phyloP scores from a whole-genome alignment of 208 protist species.

The Trypanosoma theileri region DNA sequence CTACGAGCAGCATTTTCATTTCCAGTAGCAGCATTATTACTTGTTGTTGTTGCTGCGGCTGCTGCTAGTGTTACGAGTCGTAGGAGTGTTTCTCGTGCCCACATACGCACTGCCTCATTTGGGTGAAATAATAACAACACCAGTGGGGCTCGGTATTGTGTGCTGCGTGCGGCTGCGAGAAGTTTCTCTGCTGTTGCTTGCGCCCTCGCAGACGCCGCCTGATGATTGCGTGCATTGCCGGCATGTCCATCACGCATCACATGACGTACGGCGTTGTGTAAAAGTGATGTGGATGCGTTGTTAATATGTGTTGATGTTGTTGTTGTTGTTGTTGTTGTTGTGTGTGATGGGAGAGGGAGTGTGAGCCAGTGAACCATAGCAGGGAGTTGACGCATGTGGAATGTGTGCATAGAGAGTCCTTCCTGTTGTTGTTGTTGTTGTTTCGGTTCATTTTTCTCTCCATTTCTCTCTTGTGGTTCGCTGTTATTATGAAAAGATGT shows the following conservation, averaged over 20 bases:
- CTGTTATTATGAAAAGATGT: background rate
- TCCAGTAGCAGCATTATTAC: background rate
- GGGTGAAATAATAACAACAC: slow-evolving; percentile 52
- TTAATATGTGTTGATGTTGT: too few species aligned
- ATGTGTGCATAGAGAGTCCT: slow-evolving; percentile 2
- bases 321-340: too few species aligned
- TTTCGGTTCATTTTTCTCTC: background rate
- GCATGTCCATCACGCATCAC: slow-evolving; percentile 14
- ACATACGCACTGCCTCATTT: slow-evolving; percentile 34
- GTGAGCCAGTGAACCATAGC: slow-evolving; percentile 17
- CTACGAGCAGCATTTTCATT: background rate
- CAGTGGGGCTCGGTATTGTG: slow-evolving; percentile 24
- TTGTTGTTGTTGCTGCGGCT: background rate
- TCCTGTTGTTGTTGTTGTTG: too few species aligned
- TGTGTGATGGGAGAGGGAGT: background rate
- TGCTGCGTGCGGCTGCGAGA: slow-evolving; percentile 14
- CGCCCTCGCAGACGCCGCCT: background rate
- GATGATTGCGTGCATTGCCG: background rate
- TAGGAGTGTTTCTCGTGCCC: slow-evolving; percentile 35
- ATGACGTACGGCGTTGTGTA: slow-evolving; percentile 17
- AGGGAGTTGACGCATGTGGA: slow-evolving; percentile 8
- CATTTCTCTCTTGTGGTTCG: background rate
- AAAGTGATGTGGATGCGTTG: background rate
- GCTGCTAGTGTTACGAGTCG: slow-evolving; percentile 6
- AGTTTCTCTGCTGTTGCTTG: slow-evolving; percentile 7